Percentiles rank a stretch among this genome's conserved stretches.
These are phyloP conservation scores for Lyophyllum atratum DNA, from an alignment of 768 basidiomycete genomes.

Conservation along the genomic window DNA sequence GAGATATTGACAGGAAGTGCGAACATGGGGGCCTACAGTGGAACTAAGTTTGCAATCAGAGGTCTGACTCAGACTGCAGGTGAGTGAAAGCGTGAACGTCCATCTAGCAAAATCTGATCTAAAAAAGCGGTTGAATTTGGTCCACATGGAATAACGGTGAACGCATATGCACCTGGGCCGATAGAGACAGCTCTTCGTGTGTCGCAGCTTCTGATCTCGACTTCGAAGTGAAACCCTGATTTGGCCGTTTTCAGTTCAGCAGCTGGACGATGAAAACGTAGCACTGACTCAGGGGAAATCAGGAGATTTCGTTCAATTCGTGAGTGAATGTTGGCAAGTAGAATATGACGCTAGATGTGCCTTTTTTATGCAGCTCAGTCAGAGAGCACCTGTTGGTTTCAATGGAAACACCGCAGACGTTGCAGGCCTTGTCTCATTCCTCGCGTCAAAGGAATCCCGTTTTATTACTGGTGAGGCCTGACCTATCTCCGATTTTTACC, in stretches of 20 bases:
- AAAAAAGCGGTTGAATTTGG: constrained; percentile 37
- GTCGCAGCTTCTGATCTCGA: not conserved
- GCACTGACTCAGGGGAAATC: not conserved
- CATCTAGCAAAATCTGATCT: not conserved
- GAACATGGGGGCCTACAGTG: constrained; percentile 27
- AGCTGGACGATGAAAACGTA: not conserved
- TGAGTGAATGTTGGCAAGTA: not conserved
- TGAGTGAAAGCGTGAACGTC: constrained; percentile 14
- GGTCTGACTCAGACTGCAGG: constrained; percentile 41
- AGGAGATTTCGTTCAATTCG: constrained; percentile 1
- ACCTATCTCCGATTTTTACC: not conserved
- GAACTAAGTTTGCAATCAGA: constrained; percentile 41
- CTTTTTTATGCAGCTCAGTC: constrained; percentile 5
- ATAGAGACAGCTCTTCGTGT: constrained; percentile 19
- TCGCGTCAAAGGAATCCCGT: constrained; percentile 33
- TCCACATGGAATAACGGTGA: constrained; percentile 40
- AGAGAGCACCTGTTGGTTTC: constrained; percentile 7
- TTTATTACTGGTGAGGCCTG: constrained; percentile 31
- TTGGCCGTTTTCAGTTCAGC: not conserved
- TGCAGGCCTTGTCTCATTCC: constrained; percentile 37
- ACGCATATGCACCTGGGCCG: constrained; percentile 40
- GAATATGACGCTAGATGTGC: not conserved
- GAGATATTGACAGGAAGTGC: not conserved
- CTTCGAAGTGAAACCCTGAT: not conserved
- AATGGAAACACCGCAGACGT: constrained; percentile 29